Base-by-base conservation (phyloP, 2,329 filamentous ascomycete genomes). In the Ophiocordyceps robertsii region DNA sequence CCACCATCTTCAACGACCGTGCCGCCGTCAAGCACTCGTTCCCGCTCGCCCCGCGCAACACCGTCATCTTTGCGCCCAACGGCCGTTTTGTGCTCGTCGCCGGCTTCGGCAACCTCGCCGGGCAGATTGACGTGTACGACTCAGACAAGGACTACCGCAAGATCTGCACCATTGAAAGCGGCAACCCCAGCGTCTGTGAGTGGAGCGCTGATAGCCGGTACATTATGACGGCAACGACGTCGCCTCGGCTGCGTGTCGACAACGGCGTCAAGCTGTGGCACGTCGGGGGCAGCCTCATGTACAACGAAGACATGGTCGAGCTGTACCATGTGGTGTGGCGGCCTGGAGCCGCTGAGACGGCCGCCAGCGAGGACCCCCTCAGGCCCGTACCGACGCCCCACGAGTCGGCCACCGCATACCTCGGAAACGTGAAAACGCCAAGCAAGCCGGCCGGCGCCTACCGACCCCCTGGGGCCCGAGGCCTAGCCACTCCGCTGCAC, bases 391-490 rank as follows among this genome's bases (percentile, higher is more conserved):
- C 90, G 7, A 68, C 71, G 3, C 83, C 90, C 9, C 92, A 98
- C 59, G 60, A 80, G 8, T 96, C 90, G 30, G 92, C 90, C 11
- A 64, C 84, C 30, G 76, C 80, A 2, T 95, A 88, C 56, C 72
- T 95, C 41, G 83, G 80, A 50, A 89, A 83, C 4, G 80, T 85
- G 55, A 96, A 96, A 75, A 90, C 89, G 4, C 89, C 92, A 5
- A 92, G 87, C 47, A 98, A 98, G 69, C 88, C 92, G 37, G 88
- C 86, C n/a, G 92, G 92, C 51, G 92, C 92, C 3, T 98, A 98
- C 61, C 82, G 92, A 38, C 92, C 92, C 33, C 92, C 92, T 3
- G 92, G 92, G 51, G 92, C 92, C 27, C 84, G 92, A 51, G 92
- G 92, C 41, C 80, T 84, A 48, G 75, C 80, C 42, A 96, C 92